A percentile compares a stretch with the other conserved stretches of the same genome.
phyloP scores from a whole-genome alignment of 192 early-diverging fungal genomes.

The Coemansia sp. region DNA sequence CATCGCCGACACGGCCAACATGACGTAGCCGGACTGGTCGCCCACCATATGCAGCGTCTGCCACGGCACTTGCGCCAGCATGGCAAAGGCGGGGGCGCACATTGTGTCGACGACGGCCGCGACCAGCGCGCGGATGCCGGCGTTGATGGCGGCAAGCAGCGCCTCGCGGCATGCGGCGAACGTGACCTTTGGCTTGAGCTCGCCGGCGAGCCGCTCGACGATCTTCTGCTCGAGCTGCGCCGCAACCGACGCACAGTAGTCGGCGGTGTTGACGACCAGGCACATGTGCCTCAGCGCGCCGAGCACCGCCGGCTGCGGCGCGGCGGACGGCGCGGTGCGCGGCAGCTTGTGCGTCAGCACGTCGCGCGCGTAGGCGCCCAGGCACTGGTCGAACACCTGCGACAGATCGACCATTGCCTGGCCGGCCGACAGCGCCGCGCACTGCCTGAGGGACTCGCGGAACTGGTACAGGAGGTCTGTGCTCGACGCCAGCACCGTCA shows the following conservation, averaged over 20 bases:
- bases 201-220: conserved; percentile 76
- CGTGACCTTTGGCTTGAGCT: conserved; percentile 69
- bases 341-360: conserved; percentile 74
- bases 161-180: conserved; percentile 77
- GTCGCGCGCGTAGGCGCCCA: conserved; percentile 76
- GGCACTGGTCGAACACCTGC: conserved; percentile 77
- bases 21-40: conserved; percentile 91
- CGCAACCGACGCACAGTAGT: conserved; percentile 89
- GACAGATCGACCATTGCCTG: conserved; percentile 87
- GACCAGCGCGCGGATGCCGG: conserved; percentile 69
- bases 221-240: conserved; percentile 88
- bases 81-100: conserved; percentile 69
- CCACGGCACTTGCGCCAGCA: conserved; percentile 83
- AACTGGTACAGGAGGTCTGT: conserved; percentile 93
- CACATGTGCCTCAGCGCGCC: conserved; percentile 76
- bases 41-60: conserved; percentile 82
- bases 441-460: conserved; percentile 84
- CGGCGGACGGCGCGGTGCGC: conserved; percentile 39
- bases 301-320: conserved; percentile 6
- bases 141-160: conserved; percentile 69
- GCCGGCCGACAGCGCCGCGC: conserved; percentile 80
- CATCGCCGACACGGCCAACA: conserved; percentile 64
- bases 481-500: conserved; percentile 79
- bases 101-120: conserved; percentile 61
- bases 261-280: conserved; percentile 89